Conservation (phyloP, 495 filamentous ascomycete species). For the Penicillium samsonianum region DNA sequence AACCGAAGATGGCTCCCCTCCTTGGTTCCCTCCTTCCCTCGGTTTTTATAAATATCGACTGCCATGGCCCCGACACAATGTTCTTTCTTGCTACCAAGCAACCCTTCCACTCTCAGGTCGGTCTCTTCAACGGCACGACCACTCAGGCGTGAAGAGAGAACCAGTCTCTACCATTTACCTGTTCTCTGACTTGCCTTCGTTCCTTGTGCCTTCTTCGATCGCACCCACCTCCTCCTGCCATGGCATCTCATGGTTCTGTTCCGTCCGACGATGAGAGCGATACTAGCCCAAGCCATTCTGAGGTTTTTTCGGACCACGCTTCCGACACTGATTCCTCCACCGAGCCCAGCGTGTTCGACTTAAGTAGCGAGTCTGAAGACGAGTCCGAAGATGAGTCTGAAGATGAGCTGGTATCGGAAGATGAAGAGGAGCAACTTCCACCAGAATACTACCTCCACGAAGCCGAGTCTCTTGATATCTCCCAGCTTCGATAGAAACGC, state of each 20-base stretch:
- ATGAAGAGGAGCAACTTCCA: constrained; percentile 31
- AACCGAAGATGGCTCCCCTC: constrained; percentile 10
- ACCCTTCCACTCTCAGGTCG: constrained; percentile 10
- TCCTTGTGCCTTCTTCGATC: constrained; percentile 11
- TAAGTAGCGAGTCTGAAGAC: constrained; percentile 20
- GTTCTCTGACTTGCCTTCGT: constrained; percentile 12
- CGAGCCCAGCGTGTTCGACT: constrained; percentile 11
- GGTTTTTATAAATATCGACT: background rate
- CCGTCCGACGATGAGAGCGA: constrained; percentile 15
- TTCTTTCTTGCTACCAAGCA: constrained; percentile 16
- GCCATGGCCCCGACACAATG: constrained; percentile 10
- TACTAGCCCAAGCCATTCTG: constrained; percentile 12
- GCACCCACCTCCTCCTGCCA: constrained; percentile 8
- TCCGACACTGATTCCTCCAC: constrained; percentile 17
- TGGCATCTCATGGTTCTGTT: constrained; percentile 7
- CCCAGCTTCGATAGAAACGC: constrained; percentile 31
- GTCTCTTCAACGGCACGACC: constrained; percentile 11
- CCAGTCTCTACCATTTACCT: constrained; percentile 11
- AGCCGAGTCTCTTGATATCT: constrained; percentile 32
- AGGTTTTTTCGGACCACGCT: constrained; percentile 17
- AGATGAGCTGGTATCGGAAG: constrained; percentile 26
- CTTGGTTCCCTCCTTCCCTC: constrained; percentile 11
- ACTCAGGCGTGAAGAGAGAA: constrained; percentile 10
- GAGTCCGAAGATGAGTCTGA: constrained; percentile 23
- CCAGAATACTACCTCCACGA: constrained; percentile 27